Conservation (phyloP, 2,329 filamentous ascomycete genomes). For the Diaporthe eres region DNA sequence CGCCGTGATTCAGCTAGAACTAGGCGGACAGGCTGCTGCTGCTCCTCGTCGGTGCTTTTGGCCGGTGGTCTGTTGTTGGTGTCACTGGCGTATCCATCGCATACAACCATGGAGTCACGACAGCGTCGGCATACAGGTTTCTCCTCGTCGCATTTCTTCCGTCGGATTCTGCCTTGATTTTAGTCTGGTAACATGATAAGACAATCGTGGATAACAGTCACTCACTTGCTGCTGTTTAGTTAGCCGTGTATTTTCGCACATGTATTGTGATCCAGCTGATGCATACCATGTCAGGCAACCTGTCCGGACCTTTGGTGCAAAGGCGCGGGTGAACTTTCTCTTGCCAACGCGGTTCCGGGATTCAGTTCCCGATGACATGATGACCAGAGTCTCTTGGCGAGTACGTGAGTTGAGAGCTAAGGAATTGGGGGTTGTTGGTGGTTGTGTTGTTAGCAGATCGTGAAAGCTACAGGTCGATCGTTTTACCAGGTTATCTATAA, state of each 20-base stretch:
- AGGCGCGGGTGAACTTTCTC: neutral
- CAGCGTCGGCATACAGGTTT: slow-evolving; percentile 9
- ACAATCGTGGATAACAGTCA: neutral
- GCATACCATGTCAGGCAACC: slow-evolving; percentile 15
- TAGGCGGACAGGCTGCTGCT: neutral
- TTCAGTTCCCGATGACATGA: neutral
- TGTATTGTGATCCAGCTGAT: neutral
- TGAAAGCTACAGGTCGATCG: neutral
- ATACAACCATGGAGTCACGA: neutral
- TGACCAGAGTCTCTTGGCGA: neutral
- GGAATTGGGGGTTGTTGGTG: neutral
- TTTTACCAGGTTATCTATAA: neutral
- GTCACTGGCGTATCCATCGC: neutral
- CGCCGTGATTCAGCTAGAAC: neutral
- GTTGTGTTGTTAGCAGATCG: neutral
- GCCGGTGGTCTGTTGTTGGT: neutral
- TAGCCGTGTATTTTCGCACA: neutral
- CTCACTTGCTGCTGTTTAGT: neutral
- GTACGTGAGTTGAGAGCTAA: neutral
- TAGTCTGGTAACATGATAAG: neutral
- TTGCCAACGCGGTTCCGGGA: neutral
- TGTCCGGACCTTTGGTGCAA: slow-evolving; percentile 9
- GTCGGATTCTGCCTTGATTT: neutral
- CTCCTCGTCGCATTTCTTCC: slow-evolving; percentile 6
- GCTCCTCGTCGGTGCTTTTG: neutral